Base-by-base conservation (phyloP, 768 basidiomycete species). In the Naematelia encephala region DNA sequence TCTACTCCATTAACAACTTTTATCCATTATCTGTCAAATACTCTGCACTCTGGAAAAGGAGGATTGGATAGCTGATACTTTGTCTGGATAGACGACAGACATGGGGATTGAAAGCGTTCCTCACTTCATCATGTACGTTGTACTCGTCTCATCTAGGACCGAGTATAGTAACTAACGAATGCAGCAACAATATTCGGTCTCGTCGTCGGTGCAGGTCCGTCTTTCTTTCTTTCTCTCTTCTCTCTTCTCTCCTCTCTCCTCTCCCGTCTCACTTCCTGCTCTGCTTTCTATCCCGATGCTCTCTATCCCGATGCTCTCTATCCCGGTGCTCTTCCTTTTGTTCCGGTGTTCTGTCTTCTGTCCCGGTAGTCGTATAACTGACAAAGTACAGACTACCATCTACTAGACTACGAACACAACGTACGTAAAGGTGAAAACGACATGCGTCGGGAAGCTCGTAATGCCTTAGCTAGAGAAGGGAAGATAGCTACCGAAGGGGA, bases 401-500 rank as follows among this genome's bases (percentile, higher is more conserved):
- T 92, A 27, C 78, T 88, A 30, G 79, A 82, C 57, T 87, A 88
- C 63, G 89, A 91, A 78, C 81, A 81, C 45, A 77, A 81, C 47
- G 81, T 86, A 64, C 84, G 90, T 26, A 77, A 80, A 59, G 82
- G 84, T 56, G 89, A 92, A 72, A 84, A 86, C 62, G 77, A 81
- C 13, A 77, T 91, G 39, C 84, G 90, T 34, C 82, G 84, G 52
- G 81, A 88, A 73, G 90, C 90, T 10, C 81, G 87, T 43, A 79
- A 86, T 29, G 89, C 89, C 56, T 82, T 93, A 48, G 84, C 86
- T 16, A 82, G 84, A 39, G 83, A 84, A 60, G 90, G 90, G 23
- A 79, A 88, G 45, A 82, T 92, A 54, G 84, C 85, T 1, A 91
- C 90, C 5, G 90, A 93, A 76, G 84, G 87, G 8, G 89, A 88